A percentile compares a stretch with the other conserved stretches of the same genome.
Conservation (phyloP, 2,329 filamentous ascomycete species). For the Tricladium varicosporioides region DNA sequence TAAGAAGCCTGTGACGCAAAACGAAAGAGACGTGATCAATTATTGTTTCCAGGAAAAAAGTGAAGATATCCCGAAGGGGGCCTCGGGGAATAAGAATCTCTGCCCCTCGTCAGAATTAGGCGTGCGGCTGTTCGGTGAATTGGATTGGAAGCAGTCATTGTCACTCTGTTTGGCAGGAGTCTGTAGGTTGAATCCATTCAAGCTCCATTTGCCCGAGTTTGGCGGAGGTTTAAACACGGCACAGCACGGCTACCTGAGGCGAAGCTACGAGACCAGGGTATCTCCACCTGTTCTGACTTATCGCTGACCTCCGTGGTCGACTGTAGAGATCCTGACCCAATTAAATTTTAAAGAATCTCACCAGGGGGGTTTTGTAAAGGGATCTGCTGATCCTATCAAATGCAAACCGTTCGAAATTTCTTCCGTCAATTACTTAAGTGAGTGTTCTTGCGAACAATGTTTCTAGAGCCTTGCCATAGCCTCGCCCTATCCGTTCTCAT, state of each 20-base stretch:
- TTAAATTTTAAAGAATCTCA: too few relatives aligned
- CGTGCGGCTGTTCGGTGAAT: background rate
- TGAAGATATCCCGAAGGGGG: background rate
- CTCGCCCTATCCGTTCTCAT: background rate
- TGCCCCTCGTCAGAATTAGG: background rate
- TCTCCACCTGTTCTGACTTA: background rate
- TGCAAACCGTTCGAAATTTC: background rate
- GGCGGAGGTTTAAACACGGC: background rate
- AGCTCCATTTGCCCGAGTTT: constrained; percentile 7
- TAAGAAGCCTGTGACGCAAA: background rate
- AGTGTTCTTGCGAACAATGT: background rate
- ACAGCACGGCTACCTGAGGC: background rate
- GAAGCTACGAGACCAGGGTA: background rate
- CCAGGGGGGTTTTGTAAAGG: background rate
- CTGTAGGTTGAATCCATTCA: background rate
- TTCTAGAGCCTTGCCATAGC: constrained; percentile 18
- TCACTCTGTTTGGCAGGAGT: background rate
- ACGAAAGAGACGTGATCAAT: too few relatives aligned
- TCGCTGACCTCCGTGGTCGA: too few relatives aligned
- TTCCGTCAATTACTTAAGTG: background rate
- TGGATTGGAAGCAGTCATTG: background rate
- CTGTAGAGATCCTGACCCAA: too few relatives aligned
- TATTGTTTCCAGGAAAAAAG: too few relatives aligned
- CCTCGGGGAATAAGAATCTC: background rate
- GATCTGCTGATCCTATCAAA: background rate